A percentile compares a stretch with the other conserved stretches of the same genome.
Conservation (phyloP, 139 green algal species). For the Medakamo hakoo region DNA sequence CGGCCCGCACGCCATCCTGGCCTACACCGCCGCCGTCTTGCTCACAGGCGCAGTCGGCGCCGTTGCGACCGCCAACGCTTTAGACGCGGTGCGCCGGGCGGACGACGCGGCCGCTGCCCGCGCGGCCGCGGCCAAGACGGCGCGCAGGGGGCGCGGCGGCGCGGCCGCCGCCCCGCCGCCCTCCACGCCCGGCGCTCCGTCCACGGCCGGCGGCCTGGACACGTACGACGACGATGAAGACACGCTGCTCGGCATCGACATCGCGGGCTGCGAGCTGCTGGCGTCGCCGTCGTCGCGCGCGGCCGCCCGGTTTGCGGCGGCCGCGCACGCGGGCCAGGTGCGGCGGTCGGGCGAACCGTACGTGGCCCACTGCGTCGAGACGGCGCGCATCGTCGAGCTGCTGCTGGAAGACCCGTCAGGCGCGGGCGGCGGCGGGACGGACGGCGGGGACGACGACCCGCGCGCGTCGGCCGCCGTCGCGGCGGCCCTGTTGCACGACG, state of each 20-base stretch:
- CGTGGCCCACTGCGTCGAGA: slow-evolving; percentile 82
- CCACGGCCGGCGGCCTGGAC: slow-evolving; percentile 12
- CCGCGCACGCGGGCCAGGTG: slow-evolving; percentile 56
- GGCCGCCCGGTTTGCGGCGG: slow-evolving; percentile 65
- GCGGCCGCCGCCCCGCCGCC: too few relatives aligned
- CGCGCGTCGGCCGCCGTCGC: slow-evolving; percentile 48
- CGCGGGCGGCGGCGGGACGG: neutral
- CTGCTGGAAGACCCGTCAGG: slow-evolving; percentile 13
- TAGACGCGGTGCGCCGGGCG: neutral
- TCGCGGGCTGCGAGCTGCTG: slow-evolving; percentile 39
- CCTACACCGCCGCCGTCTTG: neutral
- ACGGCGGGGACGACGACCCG: neutral
- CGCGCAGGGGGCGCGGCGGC: too few relatives aligned
- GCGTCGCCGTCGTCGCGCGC: slow-evolving; percentile 23
- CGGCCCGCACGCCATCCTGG: neutral
- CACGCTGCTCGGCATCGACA: slow-evolving; percentile 51
- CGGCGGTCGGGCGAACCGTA: slow-evolving; percentile 82
- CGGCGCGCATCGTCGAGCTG: slow-evolving; percentile 72
- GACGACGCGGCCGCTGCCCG: neutral
- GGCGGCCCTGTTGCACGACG: slow-evolving; percentile 81
- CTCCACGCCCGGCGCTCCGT: neutral
- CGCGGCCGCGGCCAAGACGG: neutral
- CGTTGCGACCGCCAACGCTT: neutral
- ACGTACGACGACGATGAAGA: too few relatives aligned
- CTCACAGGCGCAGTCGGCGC: neutral